Conservation (phyloP, 352 stramenopile genomes). For the Globisporangium cylindrosporum region DNA sequence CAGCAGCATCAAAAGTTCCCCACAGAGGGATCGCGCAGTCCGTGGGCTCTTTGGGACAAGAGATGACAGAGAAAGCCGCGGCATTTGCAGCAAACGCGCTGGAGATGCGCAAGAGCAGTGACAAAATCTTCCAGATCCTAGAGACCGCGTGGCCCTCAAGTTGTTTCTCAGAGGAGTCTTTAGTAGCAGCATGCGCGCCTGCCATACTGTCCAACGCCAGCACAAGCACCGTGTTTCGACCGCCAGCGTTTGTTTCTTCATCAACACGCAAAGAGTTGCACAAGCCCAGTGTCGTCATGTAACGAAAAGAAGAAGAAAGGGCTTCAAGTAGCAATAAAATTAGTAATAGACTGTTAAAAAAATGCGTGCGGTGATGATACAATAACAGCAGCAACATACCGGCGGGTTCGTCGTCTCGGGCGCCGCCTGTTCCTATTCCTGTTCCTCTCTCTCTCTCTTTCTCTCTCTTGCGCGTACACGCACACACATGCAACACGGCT, state of each 20-base stretch:
- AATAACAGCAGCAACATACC: neutral
- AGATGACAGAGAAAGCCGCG: constrained; percentile 43
- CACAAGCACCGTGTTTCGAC: constrained; percentile 13
- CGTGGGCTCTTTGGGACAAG: constrained; percentile 39
- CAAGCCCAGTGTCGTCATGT: neutral
- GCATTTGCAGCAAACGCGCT: constrained; percentile 37
- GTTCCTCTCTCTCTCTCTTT: neutral
- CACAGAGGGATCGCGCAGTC: constrained; percentile 9
- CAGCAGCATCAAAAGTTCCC: neutral
- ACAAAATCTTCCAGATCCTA: constrained; percentile 40
- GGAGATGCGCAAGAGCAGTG: constrained; percentile 31
- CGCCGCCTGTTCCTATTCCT: neutral
- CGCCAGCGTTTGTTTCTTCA: constrained; percentile 27
- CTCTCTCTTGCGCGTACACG: neutral
- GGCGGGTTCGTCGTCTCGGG: neutral
- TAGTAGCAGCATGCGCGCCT: neutral
- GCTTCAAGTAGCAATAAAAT: constrained; percentile 5
- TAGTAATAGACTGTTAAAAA: constrained; percentile 10
- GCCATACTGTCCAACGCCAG: neutral
- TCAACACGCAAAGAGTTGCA: neutral
- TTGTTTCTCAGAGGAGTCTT: constrained; percentile 1
- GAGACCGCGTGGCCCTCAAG: constrained; percentile 33
- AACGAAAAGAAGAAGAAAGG: constrained; percentile 1
- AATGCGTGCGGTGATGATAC: neutral
- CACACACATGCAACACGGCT: neutral